Percentiles rank a stretch among this genome's conserved stretches.
Conservation (phyloP, 148 eudicot genomes). For the Chenopodium quinoa region DNA sequence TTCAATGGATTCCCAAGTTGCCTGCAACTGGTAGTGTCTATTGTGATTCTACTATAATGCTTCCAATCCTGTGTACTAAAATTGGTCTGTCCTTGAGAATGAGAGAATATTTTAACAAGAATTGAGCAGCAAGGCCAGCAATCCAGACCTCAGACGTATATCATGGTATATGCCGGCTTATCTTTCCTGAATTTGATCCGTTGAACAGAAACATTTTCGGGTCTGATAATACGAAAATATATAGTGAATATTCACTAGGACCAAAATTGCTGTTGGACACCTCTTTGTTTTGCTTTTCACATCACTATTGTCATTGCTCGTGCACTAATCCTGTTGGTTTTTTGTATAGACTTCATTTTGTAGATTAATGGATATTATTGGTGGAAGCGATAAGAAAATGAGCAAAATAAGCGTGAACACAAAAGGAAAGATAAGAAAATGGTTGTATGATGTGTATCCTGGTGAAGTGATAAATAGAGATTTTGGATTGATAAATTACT, state of each 20-base stretch:
- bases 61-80: neutral
- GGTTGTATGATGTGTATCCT: too few relatives aligned
- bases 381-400: neutral
- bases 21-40: neutral
- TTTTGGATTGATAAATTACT: too few relatives aligned
- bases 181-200: neutral
- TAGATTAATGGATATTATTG: too few relatives aligned
- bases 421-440: neutral
- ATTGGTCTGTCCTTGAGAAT: neutral
- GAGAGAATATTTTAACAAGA: too few relatives aligned
- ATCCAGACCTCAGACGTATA: neutral
- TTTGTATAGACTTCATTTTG: neutral
- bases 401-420: neutral
- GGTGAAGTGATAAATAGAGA: too few relatives aligned
- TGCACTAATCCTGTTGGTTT: neutral
- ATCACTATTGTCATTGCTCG: neutral
- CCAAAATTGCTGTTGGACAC: neutral
- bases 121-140: neutral
- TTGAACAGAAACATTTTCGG: neutral
- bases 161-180: neutral
- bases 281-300: neutral
- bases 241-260: neutral
- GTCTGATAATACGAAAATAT: neutral
- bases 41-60: neutral
- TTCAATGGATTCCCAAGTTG: neutral